A percentile compares a stretch with the other conserved stretches of the same genome.
phyloP scores from a whole-genome alignment of 1,284 basidiomycete genomes.

The Schizophyllum commune region DNA sequence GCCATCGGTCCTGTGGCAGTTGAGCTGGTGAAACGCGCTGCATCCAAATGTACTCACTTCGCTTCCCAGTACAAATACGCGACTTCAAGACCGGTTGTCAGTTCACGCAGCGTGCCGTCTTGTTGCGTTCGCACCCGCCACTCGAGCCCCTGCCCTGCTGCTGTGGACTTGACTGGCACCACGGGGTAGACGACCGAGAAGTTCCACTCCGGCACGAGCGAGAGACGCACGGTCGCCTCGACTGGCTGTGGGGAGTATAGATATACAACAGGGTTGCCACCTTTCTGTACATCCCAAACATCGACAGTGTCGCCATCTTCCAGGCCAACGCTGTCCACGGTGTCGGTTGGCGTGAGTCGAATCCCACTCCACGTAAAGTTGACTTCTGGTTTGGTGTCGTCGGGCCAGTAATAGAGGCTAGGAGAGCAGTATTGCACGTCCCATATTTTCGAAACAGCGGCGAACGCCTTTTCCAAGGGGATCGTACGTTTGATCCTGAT shows the following conservation, averaged over 20 bases:
- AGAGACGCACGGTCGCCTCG: conserved; percentile 10
- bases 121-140: conserved; percentile 20
- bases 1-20: no score
- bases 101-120: conserved; percentile 20
- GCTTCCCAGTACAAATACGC: conserved; percentile 28
- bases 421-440: background rate
- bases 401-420: no score
- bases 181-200: conserved; percentile 26
- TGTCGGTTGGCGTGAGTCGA: background rate
- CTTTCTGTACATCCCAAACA: background rate
- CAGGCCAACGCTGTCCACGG: background rate
- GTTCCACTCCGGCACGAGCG: conserved; percentile 14
- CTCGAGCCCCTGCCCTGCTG: conserved; percentile 6
- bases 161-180: conserved; percentile 15
- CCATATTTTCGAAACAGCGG: background rate
- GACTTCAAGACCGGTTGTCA: conserved; percentile 18
- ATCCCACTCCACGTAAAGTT: background rate
- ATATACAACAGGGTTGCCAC: conserved; percentile 20
- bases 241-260: conserved; percentile 11
- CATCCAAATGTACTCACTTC: conserved; percentile 14
- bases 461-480: background rate
- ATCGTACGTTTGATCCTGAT: background rate
- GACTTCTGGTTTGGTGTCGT: background rate
- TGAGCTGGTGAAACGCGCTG: no score
- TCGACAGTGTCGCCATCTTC: background rate